These are phyloP conservation scores for Gamarada debralockiae DNA, from an alignment of 495 filamentous ascomycete species.

Conservation along the genomic window DNA sequence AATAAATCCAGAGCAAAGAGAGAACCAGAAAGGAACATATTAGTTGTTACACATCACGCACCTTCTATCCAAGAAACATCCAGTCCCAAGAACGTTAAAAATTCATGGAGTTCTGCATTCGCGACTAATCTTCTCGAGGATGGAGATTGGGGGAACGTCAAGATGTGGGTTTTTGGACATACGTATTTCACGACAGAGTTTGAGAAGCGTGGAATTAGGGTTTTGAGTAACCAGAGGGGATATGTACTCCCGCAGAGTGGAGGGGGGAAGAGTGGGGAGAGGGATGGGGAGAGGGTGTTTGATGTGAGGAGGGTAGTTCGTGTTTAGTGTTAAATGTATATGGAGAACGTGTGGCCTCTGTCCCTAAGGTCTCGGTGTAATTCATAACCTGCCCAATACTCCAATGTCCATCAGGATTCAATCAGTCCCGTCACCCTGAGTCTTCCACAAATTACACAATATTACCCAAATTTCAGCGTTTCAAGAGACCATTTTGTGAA, in stretches of 20 bases:
- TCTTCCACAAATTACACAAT: too few relatives aligned
- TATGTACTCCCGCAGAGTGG: constrained; percentile 33
- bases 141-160: constrained; percentile 11
- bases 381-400: too few relatives aligned
- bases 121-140: constrained; percentile 42
- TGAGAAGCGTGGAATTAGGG: constrained; percentile 30
- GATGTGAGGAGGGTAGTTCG: too few relatives aligned
- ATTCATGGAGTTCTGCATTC: constrained; percentile 43
- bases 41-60: constrained; percentile 54
- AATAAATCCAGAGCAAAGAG: too few relatives aligned
- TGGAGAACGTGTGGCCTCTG: too few relatives aligned
- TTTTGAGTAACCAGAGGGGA: constrained; percentile 53
- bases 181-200: constrained; percentile 47
- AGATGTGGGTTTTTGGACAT: constrained; percentile 34
- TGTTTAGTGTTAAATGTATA: too few relatives aligned
- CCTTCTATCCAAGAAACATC: constrained; percentile 40
- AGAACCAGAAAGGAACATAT: constrained; percentile 25
- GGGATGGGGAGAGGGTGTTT: too few relatives aligned
- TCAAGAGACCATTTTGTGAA: too few relatives aligned
- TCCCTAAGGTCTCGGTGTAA: too few relatives aligned
- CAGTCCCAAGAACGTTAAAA: constrained; percentile 37
- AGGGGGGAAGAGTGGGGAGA: neutral
- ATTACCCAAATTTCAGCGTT: too few relatives aligned
- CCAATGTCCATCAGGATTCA: too few relatives aligned
- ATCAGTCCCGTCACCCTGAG: too few relatives aligned